phyloP scores from a whole-genome alignment of 208 protist species.

The Crithidia fasciculata region DNA sequence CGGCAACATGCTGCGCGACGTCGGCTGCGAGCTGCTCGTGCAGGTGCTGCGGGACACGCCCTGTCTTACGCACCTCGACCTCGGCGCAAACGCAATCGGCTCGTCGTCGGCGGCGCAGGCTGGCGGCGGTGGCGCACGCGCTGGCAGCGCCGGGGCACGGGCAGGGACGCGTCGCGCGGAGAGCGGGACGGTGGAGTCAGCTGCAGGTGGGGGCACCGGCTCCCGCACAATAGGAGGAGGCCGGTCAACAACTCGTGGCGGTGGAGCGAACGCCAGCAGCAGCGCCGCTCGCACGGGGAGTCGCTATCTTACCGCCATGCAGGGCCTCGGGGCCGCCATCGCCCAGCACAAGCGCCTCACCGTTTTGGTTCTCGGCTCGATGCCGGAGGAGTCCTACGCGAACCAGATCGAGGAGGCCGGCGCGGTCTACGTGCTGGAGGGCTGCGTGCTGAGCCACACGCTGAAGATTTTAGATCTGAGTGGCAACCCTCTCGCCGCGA shows the following conservation, averaged over 20 bases:
- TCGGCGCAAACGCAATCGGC: conserved; percentile 87
- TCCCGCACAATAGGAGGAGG: not conserved
- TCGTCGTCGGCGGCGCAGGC: not conserved
- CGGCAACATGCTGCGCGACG: conserved; percentile 88
- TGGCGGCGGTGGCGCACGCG: not conserved
- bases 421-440: conserved; percentile 73
- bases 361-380: conserved; percentile 76
- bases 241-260: not conserved
- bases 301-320: conserved; percentile 50
- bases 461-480: conserved; percentile 77
- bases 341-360: conserved; percentile 73
- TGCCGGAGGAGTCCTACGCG: conserved; percentile 63
- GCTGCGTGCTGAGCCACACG: conserved; percentile 71
- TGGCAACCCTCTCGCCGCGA: conserved; percentile 57
- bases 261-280: not conserved
- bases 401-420: conserved; percentile 72
- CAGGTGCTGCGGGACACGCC: conserved; percentile 77
- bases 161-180: not conserved
- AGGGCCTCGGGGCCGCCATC: conserved; percentile 63
- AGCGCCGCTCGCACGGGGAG: conserved; percentile 14
- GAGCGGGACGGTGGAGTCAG: not conserved
- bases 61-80: conserved; percentile 72
- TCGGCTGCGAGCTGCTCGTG: conserved; percentile 75
- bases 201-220: not conserved
- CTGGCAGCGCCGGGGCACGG: conserved; percentile 2